Evolutionary conservation across 106 monocot genomes (phyloP).

Genomic region (Chionographis japonica): DNA sequence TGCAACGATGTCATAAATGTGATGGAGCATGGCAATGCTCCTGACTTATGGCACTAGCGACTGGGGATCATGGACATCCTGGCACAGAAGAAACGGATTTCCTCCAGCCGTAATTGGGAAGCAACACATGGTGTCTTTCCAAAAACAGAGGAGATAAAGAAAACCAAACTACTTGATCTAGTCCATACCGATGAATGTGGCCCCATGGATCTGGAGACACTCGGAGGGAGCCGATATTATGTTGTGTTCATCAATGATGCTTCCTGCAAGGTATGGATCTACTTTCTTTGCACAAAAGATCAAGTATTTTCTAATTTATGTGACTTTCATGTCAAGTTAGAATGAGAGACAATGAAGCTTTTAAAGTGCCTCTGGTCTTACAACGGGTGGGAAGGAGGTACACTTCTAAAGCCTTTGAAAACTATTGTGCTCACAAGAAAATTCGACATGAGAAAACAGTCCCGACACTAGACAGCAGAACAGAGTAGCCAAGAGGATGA

Average conservation of each 20-base stretch:
- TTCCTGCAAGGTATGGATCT: neutral
- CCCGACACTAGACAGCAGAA: too few relatives aligned
- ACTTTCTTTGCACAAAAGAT: neutral
- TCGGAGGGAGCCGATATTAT: neutral
- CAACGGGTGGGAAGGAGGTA: neutral
- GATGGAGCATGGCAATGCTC: neutral
- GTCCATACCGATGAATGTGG: conserved; percentile 1
- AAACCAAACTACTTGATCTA: neutral
- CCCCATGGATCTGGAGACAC: neutral
- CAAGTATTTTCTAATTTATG: neutral
- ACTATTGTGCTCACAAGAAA: neutral
- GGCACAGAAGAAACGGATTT: neutral
- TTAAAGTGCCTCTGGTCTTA: neutral
- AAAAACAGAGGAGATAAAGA: neutral
- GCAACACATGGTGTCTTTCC: neutral
- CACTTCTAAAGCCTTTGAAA: neutral
- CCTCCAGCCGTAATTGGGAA: neutral
- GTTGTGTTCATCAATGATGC: too few relatives aligned
- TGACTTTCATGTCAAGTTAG: neutral
- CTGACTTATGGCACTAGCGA: neutral
- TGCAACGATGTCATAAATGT: neutral
- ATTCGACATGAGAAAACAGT: neutral
- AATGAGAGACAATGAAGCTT: neutral
- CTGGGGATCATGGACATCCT: neutral
- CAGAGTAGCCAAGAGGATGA: too few relatives aligned